Evolutionary conservation across 1,284 basidiomycete species (phyloP).

Genomic region (Puccinia triticina): DNA sequence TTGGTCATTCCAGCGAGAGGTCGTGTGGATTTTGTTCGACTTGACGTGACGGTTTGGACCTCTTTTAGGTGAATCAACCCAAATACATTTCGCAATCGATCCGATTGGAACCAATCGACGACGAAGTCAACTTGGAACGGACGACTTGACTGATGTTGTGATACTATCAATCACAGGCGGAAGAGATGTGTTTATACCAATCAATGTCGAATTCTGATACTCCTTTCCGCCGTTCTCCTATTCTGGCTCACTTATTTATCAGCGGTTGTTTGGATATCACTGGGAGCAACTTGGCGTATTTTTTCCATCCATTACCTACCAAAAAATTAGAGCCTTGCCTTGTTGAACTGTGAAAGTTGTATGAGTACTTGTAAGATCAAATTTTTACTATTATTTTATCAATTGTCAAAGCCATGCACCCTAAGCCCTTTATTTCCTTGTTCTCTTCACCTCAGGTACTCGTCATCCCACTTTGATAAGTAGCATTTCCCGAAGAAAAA

Average conservation of each 20-base stretch:
- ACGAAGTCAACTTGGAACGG: slow-evolving; percentile 11
- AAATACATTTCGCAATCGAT: slow-evolving; percentile 45
- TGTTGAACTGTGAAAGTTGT: too few species aligned
- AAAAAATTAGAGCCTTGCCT: not conserved
- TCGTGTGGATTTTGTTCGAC: not conserved
- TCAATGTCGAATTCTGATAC: slow-evolving; percentile 35
- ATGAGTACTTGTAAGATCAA: too few species aligned
- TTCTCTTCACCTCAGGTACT: too few species aligned
- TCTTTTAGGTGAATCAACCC: slow-evolving; percentile 16
- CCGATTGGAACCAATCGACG: slow-evolving; percentile 22
- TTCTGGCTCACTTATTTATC: not conserved
- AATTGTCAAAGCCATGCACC: too few species aligned
- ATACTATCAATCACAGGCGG: slow-evolving; percentile 38
- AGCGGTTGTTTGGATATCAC: too few species aligned
- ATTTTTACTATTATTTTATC: too few species aligned
- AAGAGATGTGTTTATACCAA: slow-evolving; percentile 46
- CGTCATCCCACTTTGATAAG: too few species aligned
- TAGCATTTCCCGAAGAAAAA: too few species aligned
- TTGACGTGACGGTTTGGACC: not conserved
- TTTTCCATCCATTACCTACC: not conserved
- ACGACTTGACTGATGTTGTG: slow-evolving; percentile 29
- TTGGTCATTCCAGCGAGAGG: not conserved
- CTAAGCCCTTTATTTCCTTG: too few species aligned
- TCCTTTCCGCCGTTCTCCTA: not conserved
- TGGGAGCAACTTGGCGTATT: not conserved